phyloP scores from a whole-genome alignment of 306 rosid genomes.

The Albizia julibrissin region DNA sequence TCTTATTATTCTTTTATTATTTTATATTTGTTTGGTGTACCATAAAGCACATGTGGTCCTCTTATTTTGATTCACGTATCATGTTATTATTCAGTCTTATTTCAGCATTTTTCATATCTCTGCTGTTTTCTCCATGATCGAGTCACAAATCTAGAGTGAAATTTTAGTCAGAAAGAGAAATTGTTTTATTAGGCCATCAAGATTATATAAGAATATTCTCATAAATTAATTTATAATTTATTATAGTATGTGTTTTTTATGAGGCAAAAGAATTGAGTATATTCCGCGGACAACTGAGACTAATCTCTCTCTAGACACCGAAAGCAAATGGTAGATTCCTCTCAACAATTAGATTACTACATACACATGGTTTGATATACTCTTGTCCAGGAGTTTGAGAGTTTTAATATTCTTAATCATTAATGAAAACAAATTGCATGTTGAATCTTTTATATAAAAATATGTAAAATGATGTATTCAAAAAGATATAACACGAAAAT shows the following conservation, averaged over 20 bases:
- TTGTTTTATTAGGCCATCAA: background rate
- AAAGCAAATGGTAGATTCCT: background rate
- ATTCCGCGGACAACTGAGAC: background rate
- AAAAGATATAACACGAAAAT: background rate
- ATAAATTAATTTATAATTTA: background rate
- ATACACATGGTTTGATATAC: background rate
- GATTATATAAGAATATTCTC: background rate
- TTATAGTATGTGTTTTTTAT: background rate
- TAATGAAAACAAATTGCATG: background rate
- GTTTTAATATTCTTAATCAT: background rate
- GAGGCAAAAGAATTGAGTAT: background rate
- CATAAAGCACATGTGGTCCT: background rate
- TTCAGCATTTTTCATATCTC: background rate
- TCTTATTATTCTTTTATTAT: background rate
- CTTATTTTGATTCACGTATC: background rate
- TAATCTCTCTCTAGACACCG: background rate
- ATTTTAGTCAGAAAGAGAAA: background rate
- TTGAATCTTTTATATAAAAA: background rate
- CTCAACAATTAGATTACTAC: background rate
- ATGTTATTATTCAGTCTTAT: background rate
- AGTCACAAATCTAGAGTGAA: background rate
- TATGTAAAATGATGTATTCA: background rate
- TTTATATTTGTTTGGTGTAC: background rate
- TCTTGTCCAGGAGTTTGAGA: background rate
- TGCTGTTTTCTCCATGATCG: background rate